Evolutionary conservation across 2,329 filamentous ascomycete genomes (phyloP).

Genomic region (Teratosphaeria destructans): DNA sequence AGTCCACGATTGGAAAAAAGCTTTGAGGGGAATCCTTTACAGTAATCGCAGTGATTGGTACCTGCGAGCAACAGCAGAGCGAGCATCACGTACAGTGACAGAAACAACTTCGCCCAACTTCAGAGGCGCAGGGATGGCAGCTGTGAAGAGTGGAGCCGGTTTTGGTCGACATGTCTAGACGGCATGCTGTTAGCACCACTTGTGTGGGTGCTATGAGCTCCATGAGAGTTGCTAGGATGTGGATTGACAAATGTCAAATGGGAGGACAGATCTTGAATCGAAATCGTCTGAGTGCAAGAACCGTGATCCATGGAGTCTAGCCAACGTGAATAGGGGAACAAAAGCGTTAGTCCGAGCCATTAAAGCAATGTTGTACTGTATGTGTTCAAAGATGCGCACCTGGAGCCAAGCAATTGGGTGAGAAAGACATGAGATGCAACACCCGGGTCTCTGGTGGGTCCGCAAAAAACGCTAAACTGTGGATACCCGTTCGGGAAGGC

Average conservation of each 20-base stretch:
- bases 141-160: background rate
- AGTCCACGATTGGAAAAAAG: too few relatives aligned
- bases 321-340: background rate
- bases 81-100: background rate
- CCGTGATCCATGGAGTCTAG: background rate
- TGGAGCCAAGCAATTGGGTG: background rate
- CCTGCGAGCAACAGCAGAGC: background rate
- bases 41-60: too few relatives aligned
- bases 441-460: background rate
- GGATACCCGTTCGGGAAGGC: background rate
- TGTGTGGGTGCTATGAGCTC: background rate
- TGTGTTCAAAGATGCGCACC: background rate
- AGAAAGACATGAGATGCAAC: background rate
- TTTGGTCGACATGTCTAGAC: background rate
- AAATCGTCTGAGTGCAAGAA: background rate
- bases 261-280: too few relatives aligned
- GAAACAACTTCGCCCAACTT: background rate
- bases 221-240: too few relatives aligned
- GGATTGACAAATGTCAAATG: too few relatives aligned
- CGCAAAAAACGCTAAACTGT: background rate
- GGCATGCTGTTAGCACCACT: background rate
- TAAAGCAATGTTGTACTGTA: background rate
- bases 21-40: too few relatives aligned
- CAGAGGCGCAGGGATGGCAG: background rate
- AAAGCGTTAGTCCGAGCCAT: background rate